These are phyloP conservation scores for Zygotorulaspora chibaensis DNA, from an alignment of 805 yeast genomes.

Conservation along the genomic window DNA sequence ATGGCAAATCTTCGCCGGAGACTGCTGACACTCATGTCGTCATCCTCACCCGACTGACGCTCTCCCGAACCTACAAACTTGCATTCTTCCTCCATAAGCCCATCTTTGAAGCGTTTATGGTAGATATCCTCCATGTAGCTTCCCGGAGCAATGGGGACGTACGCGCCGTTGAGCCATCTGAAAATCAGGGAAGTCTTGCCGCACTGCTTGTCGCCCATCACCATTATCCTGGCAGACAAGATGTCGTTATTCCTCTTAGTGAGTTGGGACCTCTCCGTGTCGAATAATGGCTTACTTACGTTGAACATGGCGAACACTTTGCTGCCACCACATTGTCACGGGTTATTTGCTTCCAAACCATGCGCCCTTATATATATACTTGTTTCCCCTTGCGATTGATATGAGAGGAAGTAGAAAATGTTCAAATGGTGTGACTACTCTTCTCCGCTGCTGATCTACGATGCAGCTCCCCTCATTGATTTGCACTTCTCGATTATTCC, in stretches of 20 bases:
- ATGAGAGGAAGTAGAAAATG: too few species aligned
- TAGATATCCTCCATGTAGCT: conserved; percentile 19
- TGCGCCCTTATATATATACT: too few species aligned
- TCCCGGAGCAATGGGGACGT: conserved; percentile 2
- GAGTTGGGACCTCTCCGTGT: not conserved
- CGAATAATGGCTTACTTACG: not conserved
- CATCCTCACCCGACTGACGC: not conserved
- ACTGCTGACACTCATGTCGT: not conserved
- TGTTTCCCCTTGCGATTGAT: too few species aligned
- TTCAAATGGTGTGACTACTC: too few species aligned
- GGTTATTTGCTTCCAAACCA: not conserved
- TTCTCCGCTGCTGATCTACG: too few species aligned
- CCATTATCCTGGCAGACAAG: conserved; percentile 20
- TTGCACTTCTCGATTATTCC: too few species aligned
- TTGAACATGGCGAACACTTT: not conserved
- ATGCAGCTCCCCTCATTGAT: too few species aligned
- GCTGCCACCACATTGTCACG: not conserved
- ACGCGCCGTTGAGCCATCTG: conserved; percentile 20
- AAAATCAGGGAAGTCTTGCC: conserved; percentile 28
- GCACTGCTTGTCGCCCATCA: conserved; percentile 23
- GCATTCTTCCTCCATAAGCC: not conserved
- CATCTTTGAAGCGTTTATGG: conserved; percentile 8
- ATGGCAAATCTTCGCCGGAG: conserved; percentile 3
- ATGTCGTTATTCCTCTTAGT: conserved; percentile 11
- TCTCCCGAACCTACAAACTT: not conserved